These are phyloP conservation scores for Stephanodiscus triporus DNA, from an alignment of 108 stramenopile species.

Conservation along the genomic window DNA sequence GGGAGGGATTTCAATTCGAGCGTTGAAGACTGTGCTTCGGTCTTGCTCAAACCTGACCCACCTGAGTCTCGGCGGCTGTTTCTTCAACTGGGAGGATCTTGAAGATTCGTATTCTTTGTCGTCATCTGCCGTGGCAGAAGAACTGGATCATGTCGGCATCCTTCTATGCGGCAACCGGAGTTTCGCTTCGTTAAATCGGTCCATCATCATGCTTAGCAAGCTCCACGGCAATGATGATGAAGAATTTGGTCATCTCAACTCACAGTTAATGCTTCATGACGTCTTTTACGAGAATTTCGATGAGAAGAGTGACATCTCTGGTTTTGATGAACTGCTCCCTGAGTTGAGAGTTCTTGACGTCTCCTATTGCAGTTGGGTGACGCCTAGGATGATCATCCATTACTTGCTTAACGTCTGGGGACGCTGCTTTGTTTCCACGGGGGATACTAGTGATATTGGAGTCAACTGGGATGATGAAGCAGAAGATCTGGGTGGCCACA, in stretches of 20 bases:
- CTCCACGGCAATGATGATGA: not conserved
- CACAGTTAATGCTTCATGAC: not conserved
- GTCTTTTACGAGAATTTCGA: not conserved
- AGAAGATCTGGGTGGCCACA: not conserved
- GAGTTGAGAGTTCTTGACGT: slow-evolving; percentile 40
- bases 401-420: slow-evolving; percentile 16
- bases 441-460: not conserved
- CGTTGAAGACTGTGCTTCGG: slow-evolving; percentile 23
- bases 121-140: not conserved
- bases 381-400: slow-evolving; percentile 27
- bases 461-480: not conserved
- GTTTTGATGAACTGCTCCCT: slow-evolving; percentile 27
- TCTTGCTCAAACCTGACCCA: slow-evolving; percentile 45
- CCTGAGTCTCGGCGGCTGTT: slow-evolving; percentile 38
- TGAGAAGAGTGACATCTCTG: not conserved
- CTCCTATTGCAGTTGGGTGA: slow-evolving; percentile 36
- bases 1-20: slow-evolving; percentile 33
- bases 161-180: slow-evolving; percentile 25
- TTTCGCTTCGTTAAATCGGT: not conserved
- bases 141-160: slow-evolving; percentile 23
- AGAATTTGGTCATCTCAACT: not conserved
- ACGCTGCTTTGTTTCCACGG: slow-evolving; percentile 3
- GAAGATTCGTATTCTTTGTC: not conserved
- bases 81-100: slow-evolving; percentile 31
- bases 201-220: not conserved